Conservation (phyloP, 352 stramenopile species). For the Globisporangium nunn region DNA sequence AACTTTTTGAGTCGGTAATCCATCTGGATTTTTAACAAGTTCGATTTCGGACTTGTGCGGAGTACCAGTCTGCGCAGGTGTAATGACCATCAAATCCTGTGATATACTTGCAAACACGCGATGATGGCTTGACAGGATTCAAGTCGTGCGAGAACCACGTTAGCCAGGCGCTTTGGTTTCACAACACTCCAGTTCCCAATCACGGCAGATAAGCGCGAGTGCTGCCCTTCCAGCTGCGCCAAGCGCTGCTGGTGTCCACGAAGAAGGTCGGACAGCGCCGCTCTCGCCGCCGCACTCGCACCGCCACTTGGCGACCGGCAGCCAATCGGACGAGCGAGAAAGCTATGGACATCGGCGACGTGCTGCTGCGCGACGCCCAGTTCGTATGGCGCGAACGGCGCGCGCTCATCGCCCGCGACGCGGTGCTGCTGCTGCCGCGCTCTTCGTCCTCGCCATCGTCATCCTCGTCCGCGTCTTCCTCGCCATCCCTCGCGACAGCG, state of each 20-base stretch:
- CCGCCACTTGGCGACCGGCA: background rate
- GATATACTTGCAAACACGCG: too few species aligned
- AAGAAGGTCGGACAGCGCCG: background rate
- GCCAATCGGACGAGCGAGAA: too few species aligned
- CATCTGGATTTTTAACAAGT: background rate
- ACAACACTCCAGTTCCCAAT: background rate
- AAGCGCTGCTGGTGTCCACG: background rate
- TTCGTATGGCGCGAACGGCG: slow-evolving; percentile 39
- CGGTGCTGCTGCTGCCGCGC: slow-evolving; percentile 25
- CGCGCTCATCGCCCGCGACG: slow-evolving; percentile 26
- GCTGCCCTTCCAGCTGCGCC: background rate
- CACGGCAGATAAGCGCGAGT: background rate
- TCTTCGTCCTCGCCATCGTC: background rate
- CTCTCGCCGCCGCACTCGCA: background rate
- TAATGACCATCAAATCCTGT: too few species aligned
- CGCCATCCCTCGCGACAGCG: slow-evolving; percentile 7
- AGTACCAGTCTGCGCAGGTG: too few species aligned
- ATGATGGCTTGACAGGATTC: too few species aligned
- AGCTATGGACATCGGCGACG: slow-evolving; percentile 38
- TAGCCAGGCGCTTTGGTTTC: background rate
- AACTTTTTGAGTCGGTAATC: background rate
- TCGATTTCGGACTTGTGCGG: background rate
- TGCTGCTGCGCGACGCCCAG: slow-evolving; percentile 39
- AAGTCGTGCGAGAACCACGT: background rate
- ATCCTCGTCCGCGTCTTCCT: slow-evolving; percentile 9